These are phyloP conservation scores for Phyllosticta citribraziliensis DNA, from an alignment of 2,329 filamentous ascomycete species.

Conservation along the genomic window DNA sequence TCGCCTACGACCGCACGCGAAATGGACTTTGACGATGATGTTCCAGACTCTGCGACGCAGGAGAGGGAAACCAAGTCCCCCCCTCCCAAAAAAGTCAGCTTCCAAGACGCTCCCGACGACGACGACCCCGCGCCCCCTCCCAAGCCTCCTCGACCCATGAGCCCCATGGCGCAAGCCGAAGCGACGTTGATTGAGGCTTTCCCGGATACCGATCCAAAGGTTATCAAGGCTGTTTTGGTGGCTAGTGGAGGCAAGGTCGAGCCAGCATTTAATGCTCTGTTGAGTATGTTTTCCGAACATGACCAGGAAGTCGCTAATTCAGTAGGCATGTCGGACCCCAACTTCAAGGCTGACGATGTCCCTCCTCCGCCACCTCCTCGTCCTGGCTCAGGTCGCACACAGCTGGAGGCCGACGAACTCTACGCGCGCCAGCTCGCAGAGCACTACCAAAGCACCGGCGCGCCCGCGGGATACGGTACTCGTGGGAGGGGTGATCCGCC, in stretches of 20 bases:
- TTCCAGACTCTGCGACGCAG: slow-evolving; percentile 27
- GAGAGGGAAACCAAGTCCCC: slow-evolving; percentile 20
- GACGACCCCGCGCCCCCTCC: slow-evolving; percentile 47
- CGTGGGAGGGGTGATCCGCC: slow-evolving; percentile 24
- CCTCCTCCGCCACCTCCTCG: slow-evolving; percentile 77
- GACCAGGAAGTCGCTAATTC: slow-evolving; percentile 9
- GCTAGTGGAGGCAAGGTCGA: slow-evolving; percentile 85
- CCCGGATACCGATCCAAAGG: slow-evolving; percentile 65
- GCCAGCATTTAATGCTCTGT: slow-evolving; percentile 86
- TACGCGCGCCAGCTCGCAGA: slow-evolving; percentile 90
- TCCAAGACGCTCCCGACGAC: slow-evolving; percentile 35
- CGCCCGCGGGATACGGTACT: slow-evolving; percentile 9
- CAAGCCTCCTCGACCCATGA: slow-evolving; percentile 77
- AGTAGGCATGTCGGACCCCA: slow-evolving; percentile 45
- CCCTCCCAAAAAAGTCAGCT: slow-evolving; percentile 35
- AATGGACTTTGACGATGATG: slow-evolving; percentile 48
- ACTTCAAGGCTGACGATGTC: slow-evolving; percentile 38
- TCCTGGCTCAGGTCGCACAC: slow-evolving; percentile 58
- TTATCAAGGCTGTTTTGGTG: slow-evolving; percentile 78
- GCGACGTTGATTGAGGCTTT: slow-evolving; percentile 90
- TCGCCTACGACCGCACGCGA: slow-evolving; percentile 47
- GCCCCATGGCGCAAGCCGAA: slow-evolving; percentile 74
- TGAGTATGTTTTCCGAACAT: slow-evolving; percentile 47
- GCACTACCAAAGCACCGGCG: slow-evolving; percentile 55
- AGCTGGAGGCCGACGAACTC: slow-evolving; percentile 81